Evolutionary conservation across 768 basidiomycete species (phyloP), one percentile per base, ranked within the genome.

Genomic region (Dendrothele bispora): DNA sequence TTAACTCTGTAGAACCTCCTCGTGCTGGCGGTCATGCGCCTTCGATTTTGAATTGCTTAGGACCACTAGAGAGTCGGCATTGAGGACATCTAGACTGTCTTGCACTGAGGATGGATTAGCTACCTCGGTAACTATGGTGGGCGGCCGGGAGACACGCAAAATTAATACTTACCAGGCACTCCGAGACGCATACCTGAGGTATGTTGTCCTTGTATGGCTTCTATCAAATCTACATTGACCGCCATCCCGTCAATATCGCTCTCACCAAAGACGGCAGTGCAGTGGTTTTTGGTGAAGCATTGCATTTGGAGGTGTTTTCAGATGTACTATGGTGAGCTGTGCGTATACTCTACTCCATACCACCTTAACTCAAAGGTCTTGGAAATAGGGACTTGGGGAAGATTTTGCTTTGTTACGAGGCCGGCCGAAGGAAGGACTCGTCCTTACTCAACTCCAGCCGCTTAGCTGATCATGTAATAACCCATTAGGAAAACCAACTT

Each of bases 111-210:
- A 82, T 28, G 80, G 79, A 42, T 61, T 66, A 17, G 65, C 68
- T n/a, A 68, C 24, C 8, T 14, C 30, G 25, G 35, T 38, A 26
- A 20, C 69, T 28, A 74, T 81, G 30, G 68, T 86, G 12, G 88
- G 82, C 17, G 90, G 89, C 14, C 79, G 89, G 41, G 88, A 92
- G 66, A 95, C 91, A 18, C 81, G 91, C 55, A 93, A 94, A 71
- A 95, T 95, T 92, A 98, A 98, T 62, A 72, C 86, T 55, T 97
- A 93, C 65, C 94, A 97, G 62, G 90, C 95, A 1, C 80, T 98
- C 12, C 78, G 95, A 39, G 92, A 95, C 62, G 92, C 91, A 2
- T n/a, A n/a, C n/a, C 79, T 97, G 73, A 86, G 86, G 89, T 87
- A 57, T 41, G 69, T 55, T n/a, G n/a, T n/a, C n/a, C n/a, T n/a